Conservation (phyloP, 805 yeast species). For the Lipomyces kockii region DNA sequence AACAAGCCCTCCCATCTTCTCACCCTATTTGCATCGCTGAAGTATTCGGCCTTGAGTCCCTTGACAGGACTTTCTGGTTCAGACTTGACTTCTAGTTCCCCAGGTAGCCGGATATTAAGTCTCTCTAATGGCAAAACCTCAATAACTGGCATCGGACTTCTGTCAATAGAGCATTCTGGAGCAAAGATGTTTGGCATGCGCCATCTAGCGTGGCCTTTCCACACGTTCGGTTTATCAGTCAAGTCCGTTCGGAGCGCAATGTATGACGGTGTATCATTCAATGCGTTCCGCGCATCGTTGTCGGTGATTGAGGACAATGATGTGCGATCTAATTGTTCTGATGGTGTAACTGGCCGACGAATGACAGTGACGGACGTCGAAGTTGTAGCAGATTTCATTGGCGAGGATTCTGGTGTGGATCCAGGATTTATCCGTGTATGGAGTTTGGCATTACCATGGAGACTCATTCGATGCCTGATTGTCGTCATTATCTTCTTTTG, state of each 20-base stretch:
- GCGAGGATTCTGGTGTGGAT: background rate
- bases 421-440: background rate
- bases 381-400: background rate
- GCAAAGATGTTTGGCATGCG: conserved; percentile 12
- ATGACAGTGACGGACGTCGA: background rate
- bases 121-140: conserved; percentile 8
- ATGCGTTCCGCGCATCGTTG: conserved; percentile 7
- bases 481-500: background rate
- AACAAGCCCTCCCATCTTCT: background rate
- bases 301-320: conserved; percentile 10
- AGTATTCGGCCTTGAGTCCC: conserved; percentile 8
- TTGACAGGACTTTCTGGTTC: conserved; percentile 10
- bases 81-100: background rate
- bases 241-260: conserved; percentile 4
- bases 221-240: background rate
- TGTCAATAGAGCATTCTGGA: background rate
- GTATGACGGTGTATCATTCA: conserved; percentile 11
- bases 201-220: conserved; percentile 11
- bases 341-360: background rate
- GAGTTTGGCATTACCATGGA: background rate
- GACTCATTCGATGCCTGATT: background rate
- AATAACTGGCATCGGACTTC: too few species aligned
- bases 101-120: conserved; percentile 14
- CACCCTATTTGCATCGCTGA: conserved; percentile 1
- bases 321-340: background rate